phyloP scores from a whole-genome alignment of 2,329 filamentous ascomycete species.

The Epichloe gansuensis region DNA sequence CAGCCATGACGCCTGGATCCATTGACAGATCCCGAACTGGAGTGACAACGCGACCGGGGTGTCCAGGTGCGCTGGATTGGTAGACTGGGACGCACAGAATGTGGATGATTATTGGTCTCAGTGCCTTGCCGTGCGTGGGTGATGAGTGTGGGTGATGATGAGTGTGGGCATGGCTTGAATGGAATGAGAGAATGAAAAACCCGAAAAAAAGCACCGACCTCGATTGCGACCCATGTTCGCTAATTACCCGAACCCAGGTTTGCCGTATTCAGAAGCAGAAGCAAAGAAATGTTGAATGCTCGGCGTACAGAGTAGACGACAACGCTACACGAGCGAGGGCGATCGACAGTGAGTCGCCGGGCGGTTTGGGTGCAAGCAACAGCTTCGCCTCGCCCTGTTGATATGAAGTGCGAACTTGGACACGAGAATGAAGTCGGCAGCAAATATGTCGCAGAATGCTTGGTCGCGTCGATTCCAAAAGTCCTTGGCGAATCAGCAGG shows the following conservation, averaged over 20 bases:
- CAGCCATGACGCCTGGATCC: background rate
- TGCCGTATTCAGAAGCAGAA: background rate
- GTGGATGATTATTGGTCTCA: background rate
- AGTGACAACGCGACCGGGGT: background rate
- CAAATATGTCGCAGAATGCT: background rate
- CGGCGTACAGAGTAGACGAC: background rate
- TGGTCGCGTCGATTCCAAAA: background rate
- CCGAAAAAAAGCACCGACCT: constrained; percentile 28
- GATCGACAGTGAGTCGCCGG: background rate
- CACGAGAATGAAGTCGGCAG: background rate
- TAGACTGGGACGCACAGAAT: background rate
- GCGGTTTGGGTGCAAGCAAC: background rate
- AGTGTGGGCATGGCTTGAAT: constrained; percentile 1
- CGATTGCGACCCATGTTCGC: constrained; percentile 40
- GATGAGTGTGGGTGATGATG: background rate
- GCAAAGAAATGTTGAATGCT: background rate
- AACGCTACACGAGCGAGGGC: background rate
- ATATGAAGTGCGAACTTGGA: background rate
- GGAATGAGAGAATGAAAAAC: constrained; percentile 1
- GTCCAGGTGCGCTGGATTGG: background rate
- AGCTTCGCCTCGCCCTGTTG: background rate
- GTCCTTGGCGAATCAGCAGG: background rate
- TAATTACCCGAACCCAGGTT: background rate
- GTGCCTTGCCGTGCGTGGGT: background rate
- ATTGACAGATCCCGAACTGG: background rate